Conservation (phyloP, 2,329 filamentous ascomycete species). For the Aphanoascus verrucosus region DNA sequence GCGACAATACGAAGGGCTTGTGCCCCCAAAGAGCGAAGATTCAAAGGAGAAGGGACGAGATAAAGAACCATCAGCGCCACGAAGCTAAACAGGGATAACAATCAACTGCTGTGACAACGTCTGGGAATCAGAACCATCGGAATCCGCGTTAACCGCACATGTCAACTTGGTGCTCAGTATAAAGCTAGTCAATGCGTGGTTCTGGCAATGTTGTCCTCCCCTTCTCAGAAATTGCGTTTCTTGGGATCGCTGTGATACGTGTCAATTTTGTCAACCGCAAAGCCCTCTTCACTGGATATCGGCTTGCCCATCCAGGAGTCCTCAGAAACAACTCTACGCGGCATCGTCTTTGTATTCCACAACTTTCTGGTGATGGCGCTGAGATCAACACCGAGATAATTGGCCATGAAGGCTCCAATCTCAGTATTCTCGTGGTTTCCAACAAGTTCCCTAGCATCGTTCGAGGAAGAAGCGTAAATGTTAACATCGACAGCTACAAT, state of each 20-base stretch:
- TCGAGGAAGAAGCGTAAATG: conserved; percentile 71
- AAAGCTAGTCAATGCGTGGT: no score
- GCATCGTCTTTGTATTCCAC: conserved; percentile 27
- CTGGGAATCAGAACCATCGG: no score
- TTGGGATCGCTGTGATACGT: conserved; percentile 38
- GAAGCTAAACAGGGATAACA: no score
- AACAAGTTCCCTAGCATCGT: conserved; percentile 50
- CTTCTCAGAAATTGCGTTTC: no score
- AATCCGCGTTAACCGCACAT: no score
- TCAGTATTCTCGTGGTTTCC: conserved; percentile 96
- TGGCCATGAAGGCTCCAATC: conserved; percentile 67
- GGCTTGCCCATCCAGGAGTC: conserved; percentile 35
- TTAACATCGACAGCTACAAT: conserved; percentile 76
- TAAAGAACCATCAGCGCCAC: no score
- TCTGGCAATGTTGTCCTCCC: no score
- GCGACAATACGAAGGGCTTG: no score
- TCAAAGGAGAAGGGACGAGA: no score
- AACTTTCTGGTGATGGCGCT: conserved; percentile 67
- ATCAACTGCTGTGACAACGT: no score
- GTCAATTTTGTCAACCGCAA: conserved; percentile 33
- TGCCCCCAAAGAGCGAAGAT: no score
- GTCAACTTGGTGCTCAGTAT: no score
- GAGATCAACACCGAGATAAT: conserved; percentile 72
- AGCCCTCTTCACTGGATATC: conserved; percentile 22
- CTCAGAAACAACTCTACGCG: conserved; percentile 12